Evolutionary conservation across 257 asterid genomes (phyloP).

Genomic region (Buddleja alternifolia): DNA sequence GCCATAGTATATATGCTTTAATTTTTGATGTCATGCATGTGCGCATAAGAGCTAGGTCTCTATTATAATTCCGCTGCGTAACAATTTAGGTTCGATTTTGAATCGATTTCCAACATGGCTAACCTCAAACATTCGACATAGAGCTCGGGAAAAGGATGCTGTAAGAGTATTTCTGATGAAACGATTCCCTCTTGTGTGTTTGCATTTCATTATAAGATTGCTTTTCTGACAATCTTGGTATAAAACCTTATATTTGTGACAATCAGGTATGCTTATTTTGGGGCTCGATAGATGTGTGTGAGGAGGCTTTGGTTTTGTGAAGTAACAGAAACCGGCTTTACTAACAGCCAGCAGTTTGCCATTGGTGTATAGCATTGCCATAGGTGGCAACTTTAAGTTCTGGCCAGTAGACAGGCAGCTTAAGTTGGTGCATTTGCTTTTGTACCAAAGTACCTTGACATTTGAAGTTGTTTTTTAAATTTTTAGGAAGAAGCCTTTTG

Average conservation of each 20-base stretch:
- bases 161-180: slow-evolving; percentile 29
- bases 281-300: slow-evolving; percentile 17
- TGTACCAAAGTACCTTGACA: not conserved
- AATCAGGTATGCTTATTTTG: slow-evolving; percentile 32
- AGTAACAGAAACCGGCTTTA: slow-evolving; percentile 21
- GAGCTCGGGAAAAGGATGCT: slow-evolving; percentile 19
- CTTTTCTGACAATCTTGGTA: not conserved
- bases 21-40: no score
- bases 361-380: slow-evolving; percentile 21
- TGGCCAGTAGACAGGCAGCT: slow-evolving; percentile 22
- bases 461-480: not conserved
- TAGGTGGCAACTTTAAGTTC: slow-evolving; percentile 25
- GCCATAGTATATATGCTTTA: no score
- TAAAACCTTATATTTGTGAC: no score
- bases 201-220: not conserved
- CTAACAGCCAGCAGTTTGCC: slow-evolving; percentile 27
- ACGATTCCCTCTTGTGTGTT: slow-evolving; percentile 15
- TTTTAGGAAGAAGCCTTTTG: slow-evolving; percentile 17
- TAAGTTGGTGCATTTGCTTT: slow-evolving; percentile 16
- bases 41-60: no score
- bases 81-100: no score
- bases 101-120: no score
- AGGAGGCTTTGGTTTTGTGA: slow-evolving; percentile 21
- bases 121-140: slow-evolving; percentile 40
- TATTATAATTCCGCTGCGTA: no score